A percentile compares a stretch with the other conserved stretches of the same genome.
Conservation (phyloP, 192 early-diverging fungal genomes). For the Coemansia sp. region DNA sequence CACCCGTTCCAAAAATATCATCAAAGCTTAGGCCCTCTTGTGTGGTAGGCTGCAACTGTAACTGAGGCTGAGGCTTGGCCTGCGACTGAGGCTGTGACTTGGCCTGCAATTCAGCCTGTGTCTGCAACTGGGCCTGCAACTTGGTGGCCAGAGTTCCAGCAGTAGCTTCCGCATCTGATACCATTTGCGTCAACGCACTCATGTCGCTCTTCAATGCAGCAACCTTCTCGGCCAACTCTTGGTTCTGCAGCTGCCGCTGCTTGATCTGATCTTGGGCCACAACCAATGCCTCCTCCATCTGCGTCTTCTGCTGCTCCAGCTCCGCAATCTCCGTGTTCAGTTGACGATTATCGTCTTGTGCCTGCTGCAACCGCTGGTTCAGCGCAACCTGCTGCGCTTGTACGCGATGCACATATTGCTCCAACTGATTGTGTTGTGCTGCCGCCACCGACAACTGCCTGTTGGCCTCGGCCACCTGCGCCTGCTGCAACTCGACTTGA, state of each 20-base stretch:
- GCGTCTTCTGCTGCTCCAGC: conserved; percentile 38
- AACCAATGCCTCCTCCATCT: conserved; percentile 22
- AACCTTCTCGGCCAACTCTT: conserved; percentile 10
- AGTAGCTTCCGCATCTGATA: conserved; percentile 2
- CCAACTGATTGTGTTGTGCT: conserved; percentile 42
- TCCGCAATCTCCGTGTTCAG: conserved; percentile 30
- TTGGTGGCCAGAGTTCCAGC: not conserved
- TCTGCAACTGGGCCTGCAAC: not conserved
- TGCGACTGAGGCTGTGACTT: not conserved
- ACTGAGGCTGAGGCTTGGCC: not conserved
- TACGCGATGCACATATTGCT: conserved; percentile 45
- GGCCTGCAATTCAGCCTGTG: conserved; percentile 4
- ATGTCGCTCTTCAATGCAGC: conserved; percentile 15
- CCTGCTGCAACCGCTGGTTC: conserved; percentile 37
- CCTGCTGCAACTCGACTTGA: conserved; percentile 24
- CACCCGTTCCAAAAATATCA: conserved; percentile 46
- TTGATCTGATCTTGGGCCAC: conserved; percentile 27
- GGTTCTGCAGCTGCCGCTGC: conserved; percentile 27
- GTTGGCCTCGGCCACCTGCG: conserved; percentile 38
- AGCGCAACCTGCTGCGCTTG: conserved; percentile 45
- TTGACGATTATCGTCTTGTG: conserved; percentile 46
- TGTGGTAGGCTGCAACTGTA: not conserved
- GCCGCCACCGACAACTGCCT: conserved; percentile 33
- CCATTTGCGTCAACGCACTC: conserved; percentile 22
- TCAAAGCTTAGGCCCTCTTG: conserved; percentile 47